Percentiles rank a stretch among this genome's conserved stretches.
phyloP scores from a whole-genome alignment of 2,329 filamentous ascomycete genomes.

The Aureobasidium sp. region DNA sequence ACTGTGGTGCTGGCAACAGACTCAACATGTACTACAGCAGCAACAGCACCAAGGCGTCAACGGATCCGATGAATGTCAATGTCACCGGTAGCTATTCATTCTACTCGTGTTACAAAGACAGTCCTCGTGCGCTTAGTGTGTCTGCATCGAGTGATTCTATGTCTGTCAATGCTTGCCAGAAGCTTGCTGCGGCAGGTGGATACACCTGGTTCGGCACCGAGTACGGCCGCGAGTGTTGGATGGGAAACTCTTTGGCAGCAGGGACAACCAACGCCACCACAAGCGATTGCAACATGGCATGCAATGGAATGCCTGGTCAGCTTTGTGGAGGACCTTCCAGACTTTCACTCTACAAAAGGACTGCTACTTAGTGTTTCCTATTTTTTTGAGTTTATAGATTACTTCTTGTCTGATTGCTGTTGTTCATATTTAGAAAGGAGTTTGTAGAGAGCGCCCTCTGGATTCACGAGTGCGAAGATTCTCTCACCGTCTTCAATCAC shows the following conservation, averaged over 20 bases:
- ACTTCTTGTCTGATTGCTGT: no score
- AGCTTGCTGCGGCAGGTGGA: constrained; percentile 25
- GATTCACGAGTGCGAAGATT: no score
- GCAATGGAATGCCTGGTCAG: constrained; percentile 23
- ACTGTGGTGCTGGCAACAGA: constrained; percentile 26
- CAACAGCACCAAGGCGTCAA: background rate
- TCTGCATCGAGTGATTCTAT: constrained; percentile 23
- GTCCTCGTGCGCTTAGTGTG: background rate
- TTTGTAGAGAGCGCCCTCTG: no score
- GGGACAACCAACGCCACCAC: background rate
- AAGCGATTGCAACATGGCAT: constrained; percentile 23
- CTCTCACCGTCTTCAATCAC: no score
- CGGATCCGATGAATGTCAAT: background rate
- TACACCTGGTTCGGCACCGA: constrained; percentile 36
- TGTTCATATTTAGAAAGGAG: no score
- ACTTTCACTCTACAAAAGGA: constrained; percentile 22
- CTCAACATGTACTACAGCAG: constrained; percentile 15
- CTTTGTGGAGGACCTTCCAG: constrained; percentile 23
- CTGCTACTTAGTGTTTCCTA: no score
- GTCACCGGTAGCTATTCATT: background rate
- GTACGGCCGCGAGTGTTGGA: constrained; percentile 32
- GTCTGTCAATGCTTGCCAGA: constrained; percentile 34
- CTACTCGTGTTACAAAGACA: constrained; percentile 2
- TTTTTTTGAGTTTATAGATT: no score
- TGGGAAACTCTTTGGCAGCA: constrained; percentile 14